Conservation (phyloP, 306 rosid species). For the Dalbergia oliveri region DNA sequence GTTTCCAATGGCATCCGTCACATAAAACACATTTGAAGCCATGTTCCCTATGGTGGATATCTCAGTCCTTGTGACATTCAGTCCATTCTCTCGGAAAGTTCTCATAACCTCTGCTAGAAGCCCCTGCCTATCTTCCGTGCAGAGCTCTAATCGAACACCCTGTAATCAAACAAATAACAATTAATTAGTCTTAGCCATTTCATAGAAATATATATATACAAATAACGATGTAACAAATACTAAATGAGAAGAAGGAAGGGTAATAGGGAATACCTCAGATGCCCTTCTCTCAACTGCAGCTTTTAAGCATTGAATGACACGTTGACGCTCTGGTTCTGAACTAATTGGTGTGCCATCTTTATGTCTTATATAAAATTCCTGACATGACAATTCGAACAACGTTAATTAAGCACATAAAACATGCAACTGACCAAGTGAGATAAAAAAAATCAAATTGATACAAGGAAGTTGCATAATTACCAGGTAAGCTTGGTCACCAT, state of each 20-base stretch:
- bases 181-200: not conserved
- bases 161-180: constrained; percentile 43
- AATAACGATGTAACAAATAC: constrained; percentile 1
- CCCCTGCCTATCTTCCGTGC: constrained; percentile 68
- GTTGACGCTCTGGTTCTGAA: constrained; percentile 89
- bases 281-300: constrained; percentile 91
- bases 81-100: constrained; percentile 89
- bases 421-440: not conserved
- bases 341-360: constrained; percentile 95
- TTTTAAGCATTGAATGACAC: constrained; percentile 86
- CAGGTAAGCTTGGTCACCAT: constrained; percentile 67
- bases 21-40: constrained; percentile 76
- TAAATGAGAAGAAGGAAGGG: not conserved
- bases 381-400: constrained; percentile 17
- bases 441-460: not conserved
- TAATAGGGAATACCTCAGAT: constrained; percentile 64
- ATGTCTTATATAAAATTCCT: constrained; percentile 95
- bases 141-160: constrained; percentile 85
- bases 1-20: constrained; percentile 80
- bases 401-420: constrained; percentile 29
- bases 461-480: constrained; percentile 49
- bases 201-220: not conserved
- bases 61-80: constrained; percentile 91
- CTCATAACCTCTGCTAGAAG: constrained; percentile 89
- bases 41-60: constrained; percentile 63